Evolutionary conservation across 2,329 filamentous ascomycete genomes (phyloP).

Genomic region (Nemania abortiva): DNA sequence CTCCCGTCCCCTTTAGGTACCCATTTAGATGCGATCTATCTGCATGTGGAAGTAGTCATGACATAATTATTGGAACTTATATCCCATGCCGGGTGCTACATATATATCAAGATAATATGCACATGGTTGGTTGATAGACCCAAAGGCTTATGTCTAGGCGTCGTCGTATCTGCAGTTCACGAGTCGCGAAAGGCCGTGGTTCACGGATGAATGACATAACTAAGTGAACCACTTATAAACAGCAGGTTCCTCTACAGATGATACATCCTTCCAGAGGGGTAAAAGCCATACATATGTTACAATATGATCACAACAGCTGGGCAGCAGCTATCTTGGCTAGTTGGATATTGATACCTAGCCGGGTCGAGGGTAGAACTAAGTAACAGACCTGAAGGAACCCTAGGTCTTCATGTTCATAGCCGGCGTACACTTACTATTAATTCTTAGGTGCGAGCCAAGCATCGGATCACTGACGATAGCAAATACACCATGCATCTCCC

Average conservation of each 20-base stretch:
- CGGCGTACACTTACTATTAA: neutral
- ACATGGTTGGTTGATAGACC: neutral
- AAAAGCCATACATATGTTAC: neutral
- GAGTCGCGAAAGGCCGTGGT: constrained; percentile 10
- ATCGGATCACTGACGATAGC: neutral
- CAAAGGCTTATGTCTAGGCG: neutral
- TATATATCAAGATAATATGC: constrained; percentile 1
- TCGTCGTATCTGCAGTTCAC: constrained; percentile 16
- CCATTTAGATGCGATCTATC: neutral
- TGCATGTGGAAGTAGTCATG: constrained; percentile 15
- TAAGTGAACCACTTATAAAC: neutral
- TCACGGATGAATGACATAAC: constrained; percentile 21
- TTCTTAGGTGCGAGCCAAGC: constrained; percentile 10
- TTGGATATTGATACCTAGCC: neutral
- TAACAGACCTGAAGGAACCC: constrained; percentile 6
- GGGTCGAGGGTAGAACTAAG: neutral
- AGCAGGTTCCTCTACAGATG: neutral
- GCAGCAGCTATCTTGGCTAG: neutral
- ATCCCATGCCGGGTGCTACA: neutral
- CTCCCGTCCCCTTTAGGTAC: neutral
- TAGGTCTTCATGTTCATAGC: neutral
- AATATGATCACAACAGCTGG: neutral
- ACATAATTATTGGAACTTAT: constrained; percentile 24
- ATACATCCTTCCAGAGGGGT: neutral
- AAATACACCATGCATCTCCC: neutral